Base-by-base conservation (phyloP, 345 rosid species). In the Boechera stricta region DNA sequence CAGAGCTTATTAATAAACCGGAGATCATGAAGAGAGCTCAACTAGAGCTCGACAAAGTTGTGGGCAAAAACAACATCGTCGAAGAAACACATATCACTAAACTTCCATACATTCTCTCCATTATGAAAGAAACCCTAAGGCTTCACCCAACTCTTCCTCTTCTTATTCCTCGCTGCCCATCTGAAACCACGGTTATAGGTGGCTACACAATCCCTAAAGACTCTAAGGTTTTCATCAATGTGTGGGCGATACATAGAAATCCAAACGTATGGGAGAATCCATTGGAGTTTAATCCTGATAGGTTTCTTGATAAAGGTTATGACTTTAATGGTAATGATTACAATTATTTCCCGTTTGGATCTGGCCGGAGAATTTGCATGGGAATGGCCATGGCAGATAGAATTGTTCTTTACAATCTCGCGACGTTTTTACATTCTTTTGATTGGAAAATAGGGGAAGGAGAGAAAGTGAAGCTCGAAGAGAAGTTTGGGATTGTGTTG, bases 91-190 rank as follows among this genome's bases (percentile, higher is more conserved):
- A 68, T 35, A 68, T 68, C 38, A 7, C 9, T 36, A 52, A 67
- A 24, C 61, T 67, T 67, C 61, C 72, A 24, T 53, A 68, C 51
- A 52, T 68, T 38, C 61, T 68, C 11, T 56, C 47, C 44, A 49
- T 67, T 35, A 49, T 67, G 71, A 51, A 67, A 49, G 71, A 67
- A 67, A 53, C 72, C 42, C 51, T 68, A 10, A 53, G 62, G 61
- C 72, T 68, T 24, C 72, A 68, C 62, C 29, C 48, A 7, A 12
- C 41, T 53, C 13, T 21, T 24, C 72, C 72, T 38, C 36, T 68
- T 8, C 72, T 68, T 38, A 1, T 38, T 24, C 51, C 72, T 53
- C 72, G 42, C 9, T 36, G 72, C 28, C 62, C 72, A 10, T 52
- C 49, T 0, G 10, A 68, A 53, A 53, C 72, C 1, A 53, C 62